Base-by-base conservation (phyloP, 2,329 filamentous ascomycete species). In the Sporothrix inflata region DNA sequence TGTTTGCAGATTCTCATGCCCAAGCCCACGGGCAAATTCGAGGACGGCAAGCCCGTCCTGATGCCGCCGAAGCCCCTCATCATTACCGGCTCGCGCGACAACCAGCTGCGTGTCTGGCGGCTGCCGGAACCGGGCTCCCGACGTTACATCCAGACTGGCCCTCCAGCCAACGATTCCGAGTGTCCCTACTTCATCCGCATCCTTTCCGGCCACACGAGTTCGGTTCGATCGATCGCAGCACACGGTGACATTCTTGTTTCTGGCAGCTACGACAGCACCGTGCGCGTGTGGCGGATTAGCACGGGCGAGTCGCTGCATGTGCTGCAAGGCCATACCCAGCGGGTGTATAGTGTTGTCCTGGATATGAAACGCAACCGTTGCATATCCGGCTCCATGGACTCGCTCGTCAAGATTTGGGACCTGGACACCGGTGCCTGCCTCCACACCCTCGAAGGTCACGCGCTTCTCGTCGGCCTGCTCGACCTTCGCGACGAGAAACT, bases 361-460 rank as follows among this genome's bases (percentile, higher is more conserved):
- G 96, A 99, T 78, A 92, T 94, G 76, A 90, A 92, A 77, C 92
- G 96, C 73, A 97, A 97, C 78, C 92, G 95, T 53, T 99, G 96
- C 82, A 98, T 99, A 75, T 98, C 94, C 75, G 96, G 96, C 14
- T 97, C 94, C 7, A 99, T 99, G 96, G 96, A 99, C 80, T 97
- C 96, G 74, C 87, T 94, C 75, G 96, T 99, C 79, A 98, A 98
- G 82, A 95, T 99, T 14, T 99, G 96, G 96, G 96, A 95, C 73
- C 86, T 99, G 16, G 90, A 94, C 40, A 96, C 92, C 1, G 96
- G 96, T 0, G 85, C 91, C 0, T 93, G 94, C 76, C 84, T 98
- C 12, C 92, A 95, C 81, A 98, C 94, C 0, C 88, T 99, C 0
- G 95, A 98, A 81, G 96, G 96, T 0, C 96, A 99, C 79, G 92